Conservation (phyloP, 1,284 basidiomycete genomes). For the Hypsizygus ulmarius region DNA sequence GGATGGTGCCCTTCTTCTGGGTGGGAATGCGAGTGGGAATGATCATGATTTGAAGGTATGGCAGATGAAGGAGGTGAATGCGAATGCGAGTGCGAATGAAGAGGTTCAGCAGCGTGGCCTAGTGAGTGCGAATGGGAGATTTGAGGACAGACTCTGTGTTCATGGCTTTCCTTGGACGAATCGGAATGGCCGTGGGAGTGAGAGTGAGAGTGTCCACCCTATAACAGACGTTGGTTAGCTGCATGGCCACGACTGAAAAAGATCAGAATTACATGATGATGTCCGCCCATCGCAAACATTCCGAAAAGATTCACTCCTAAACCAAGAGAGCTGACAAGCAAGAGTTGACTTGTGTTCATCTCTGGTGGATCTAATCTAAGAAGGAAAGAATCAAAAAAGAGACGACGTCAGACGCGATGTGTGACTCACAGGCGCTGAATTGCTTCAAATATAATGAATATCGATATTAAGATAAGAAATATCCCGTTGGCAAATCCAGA, state of each 20-base stretch:
- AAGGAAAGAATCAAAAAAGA: slow-evolving; percentile 8
- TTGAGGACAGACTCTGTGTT: slow-evolving; percentile 1
- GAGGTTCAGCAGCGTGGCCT: neutral
- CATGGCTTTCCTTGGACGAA: slow-evolving; percentile 32
- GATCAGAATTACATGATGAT: slow-evolving; percentile 68
- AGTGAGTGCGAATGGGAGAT: slow-evolving; percentile 13
- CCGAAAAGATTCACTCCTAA: slow-evolving; percentile 95
- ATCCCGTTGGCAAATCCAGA: slow-evolving; percentile 98
- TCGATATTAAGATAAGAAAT: slow-evolving; percentile 93
- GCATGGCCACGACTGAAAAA: neutral
- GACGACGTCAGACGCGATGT: neutral
- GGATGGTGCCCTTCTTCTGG: too few species aligned
- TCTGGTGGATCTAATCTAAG: slow-evolving; percentile 89
- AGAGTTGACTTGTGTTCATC: slow-evolving; percentile 94
- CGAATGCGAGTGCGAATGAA: slow-evolving; percentile 30
- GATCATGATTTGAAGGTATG: slow-evolving; percentile 5
- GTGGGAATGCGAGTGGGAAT: slow-evolving; percentile 26
- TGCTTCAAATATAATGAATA: slow-evolving; percentile 98
- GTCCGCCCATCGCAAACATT: slow-evolving; percentile 98
- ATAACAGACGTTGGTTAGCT: slow-evolving; percentile 8
- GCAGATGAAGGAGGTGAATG: slow-evolving; percentile 21
- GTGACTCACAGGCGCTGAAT: slow-evolving; percentile 84
- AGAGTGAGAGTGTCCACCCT: slow-evolving; percentile 59
- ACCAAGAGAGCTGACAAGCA: slow-evolving; percentile 88
- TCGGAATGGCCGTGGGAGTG: slow-evolving; percentile 49